Evolutionary conservation across 2,329 filamentous ascomycete species (phyloP).

Genomic region (Lachnellula cervina): DNA sequence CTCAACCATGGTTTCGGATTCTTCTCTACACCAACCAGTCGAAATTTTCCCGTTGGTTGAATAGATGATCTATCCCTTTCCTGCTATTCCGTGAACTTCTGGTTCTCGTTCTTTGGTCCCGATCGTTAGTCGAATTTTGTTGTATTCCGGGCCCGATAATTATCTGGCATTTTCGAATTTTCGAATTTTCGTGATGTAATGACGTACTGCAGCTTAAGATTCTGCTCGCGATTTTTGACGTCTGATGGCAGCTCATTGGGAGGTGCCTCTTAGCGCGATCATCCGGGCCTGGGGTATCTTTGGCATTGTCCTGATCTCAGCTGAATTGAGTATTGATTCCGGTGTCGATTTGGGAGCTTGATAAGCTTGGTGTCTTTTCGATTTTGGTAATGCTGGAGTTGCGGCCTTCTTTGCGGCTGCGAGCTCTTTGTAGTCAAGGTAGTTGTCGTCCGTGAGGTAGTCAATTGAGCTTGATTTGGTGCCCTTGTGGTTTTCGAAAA

Average conservation of each 20-base stretch:
- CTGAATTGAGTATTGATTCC: not conserved
- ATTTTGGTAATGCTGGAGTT: slow-evolving; percentile 8
- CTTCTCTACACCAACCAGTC: not conserved
- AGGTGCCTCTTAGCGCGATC: no score
- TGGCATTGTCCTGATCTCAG: not conserved
- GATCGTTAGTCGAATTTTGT: no score
- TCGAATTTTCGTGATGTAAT: no score
- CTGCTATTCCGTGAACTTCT: no score
- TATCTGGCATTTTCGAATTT: no score
- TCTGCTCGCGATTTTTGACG: no score
- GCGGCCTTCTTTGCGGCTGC: slow-evolving; percentile 4
- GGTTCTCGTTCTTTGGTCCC: no score
- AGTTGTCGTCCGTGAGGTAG: slow-evolving; percentile 4
- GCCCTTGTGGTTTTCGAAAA: slow-evolving; percentile 1
- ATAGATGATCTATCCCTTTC: no score
- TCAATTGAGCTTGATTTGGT: not conserved
- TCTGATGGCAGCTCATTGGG: no score
- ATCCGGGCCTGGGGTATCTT: no score
- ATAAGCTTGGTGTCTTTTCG: not conserved
- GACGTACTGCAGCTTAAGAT: no score
- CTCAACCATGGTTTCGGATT: not conserved
- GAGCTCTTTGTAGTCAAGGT: slow-evolving; percentile 2
- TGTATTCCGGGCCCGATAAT: no score
- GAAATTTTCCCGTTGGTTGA: not conserved
- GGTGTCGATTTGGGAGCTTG: not conserved